Percentiles rank a stretch among this genome's conserved stretches.
phyloP scores from a whole-genome alignment of 768 basidiomycete species.

The Mycena filopes region DNA sequence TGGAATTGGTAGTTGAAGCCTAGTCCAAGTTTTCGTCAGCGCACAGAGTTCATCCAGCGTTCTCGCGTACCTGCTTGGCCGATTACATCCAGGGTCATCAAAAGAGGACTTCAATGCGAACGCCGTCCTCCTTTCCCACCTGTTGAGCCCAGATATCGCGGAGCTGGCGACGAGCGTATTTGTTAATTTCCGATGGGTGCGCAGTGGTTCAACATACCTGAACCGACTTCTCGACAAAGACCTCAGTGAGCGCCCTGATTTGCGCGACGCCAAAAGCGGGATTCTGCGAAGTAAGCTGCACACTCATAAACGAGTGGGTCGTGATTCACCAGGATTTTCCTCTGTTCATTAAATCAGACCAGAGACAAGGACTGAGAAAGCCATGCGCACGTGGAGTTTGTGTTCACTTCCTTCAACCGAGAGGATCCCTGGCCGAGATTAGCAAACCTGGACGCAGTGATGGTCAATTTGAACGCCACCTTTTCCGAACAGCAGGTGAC shows the following conservation, averaged over 20 bases:
- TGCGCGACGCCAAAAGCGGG: conserved; percentile 58
- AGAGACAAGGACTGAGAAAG: background rate
- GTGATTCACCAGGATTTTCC: conserved; percentile 8
- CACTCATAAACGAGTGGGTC: too few species aligned
- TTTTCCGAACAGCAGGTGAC: background rate
- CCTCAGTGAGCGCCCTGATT: conserved; percentile 49
- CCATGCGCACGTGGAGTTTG: conserved; percentile 48
- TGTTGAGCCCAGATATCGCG: conserved; percentile 46
- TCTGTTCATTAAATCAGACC: conserved; percentile 6
- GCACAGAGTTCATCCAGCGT: background rate
- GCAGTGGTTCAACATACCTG: conserved; percentile 47
- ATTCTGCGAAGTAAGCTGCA: conserved; percentile 42
- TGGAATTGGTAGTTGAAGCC: conserved; percentile 23
- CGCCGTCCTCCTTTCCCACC: conserved; percentile 27
- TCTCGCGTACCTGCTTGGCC: conserved; percentile 48
- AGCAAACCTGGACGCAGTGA: background rate
- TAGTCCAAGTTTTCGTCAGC: background rate
- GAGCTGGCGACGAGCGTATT: too few species aligned
- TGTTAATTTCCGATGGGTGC: conserved; percentile 48
- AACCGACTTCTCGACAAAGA: conserved; percentile 50
- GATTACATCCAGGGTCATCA: conserved; percentile 56
- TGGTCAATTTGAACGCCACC: background rate
- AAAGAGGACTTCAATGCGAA: conserved; percentile 43
- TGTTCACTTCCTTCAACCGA: conserved; percentile 49
- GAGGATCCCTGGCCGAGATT: conserved; percentile 44